Evolutionary conservation across 306 rosid species (phyloP), one percentile per base, ranked within the genome.

Genomic region (Quercus bicolor): DNA sequence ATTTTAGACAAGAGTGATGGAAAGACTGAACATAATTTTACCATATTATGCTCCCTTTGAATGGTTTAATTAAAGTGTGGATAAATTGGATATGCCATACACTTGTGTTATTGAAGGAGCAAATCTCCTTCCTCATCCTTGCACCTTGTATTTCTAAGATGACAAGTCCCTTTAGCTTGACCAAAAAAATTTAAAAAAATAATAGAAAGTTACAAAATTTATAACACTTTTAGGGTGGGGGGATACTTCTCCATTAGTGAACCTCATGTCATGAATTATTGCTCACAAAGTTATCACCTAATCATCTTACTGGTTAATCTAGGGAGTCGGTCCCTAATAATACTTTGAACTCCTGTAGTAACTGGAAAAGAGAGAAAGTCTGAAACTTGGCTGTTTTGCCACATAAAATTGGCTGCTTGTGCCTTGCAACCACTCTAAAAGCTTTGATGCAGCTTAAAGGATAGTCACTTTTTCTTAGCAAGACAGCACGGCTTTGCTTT

Each of bases 381-480:
- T 34, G 20, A 62, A 66, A 33, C 52, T 34, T 34, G n/a, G 26
- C 7, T 33, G 72, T 34, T 34, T 34, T 45, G 52, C 16, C 5
- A 68, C 45, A 40, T 40, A 40, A 40, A 16, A 4, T 34, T 68
- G 72, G 28, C 72, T 33, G 51, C 28, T 34, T 68, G 21, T 34
- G 72, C 52, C 16, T 14, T 33, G 72, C 33, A 26, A 19, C 52
- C n/a, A 10, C 56, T 79, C 80, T 73, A 52, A 40, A 40, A 40
- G 56, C 64, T 76, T 61, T 56, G 66, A 66, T 78, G 51, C 68
- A 66, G 37, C 73, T 64, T 71, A 81, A 72, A 81, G 80, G 75
- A 74, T 45, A 21, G 5, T 43, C 66, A 66, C 83, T 73, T 83
- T 74, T 55, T 68, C 56, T 7, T 23, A 77, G 68, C 86, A 80